phyloP scores from a whole-genome alignment of 176 grass and related monocot genomes.

The Tuctoria greenei region DNA sequence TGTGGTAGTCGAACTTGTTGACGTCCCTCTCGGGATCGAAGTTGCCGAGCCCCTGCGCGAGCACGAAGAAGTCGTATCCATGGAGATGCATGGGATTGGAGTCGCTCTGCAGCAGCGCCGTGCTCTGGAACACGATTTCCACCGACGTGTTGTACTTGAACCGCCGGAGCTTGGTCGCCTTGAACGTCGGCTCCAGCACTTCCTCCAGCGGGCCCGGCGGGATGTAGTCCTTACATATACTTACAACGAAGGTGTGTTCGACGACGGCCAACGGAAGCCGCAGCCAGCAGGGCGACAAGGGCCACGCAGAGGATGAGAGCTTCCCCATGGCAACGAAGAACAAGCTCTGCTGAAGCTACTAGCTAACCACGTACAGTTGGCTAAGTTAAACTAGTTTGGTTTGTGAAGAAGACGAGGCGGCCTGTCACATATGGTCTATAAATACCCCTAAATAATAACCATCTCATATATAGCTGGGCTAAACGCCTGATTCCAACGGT shows the following conservation, averaged over 20 bases:
- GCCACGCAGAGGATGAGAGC: neutral
- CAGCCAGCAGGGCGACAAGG: neutral
- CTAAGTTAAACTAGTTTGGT: too few relatives aligned
- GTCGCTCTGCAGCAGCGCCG: slow-evolving; percentile 48
- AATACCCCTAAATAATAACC: too few relatives aligned
- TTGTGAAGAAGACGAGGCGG: too few relatives aligned
- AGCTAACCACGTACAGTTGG: too few relatives aligned
- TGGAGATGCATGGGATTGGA: slow-evolving; percentile 76
- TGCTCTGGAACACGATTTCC: slow-evolving; percentile 71
- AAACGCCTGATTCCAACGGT: too few relatives aligned
- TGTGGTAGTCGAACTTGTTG: slow-evolving; percentile 52
- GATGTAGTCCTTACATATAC: neutral
- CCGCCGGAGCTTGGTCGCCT: slow-evolving; percentile 43
- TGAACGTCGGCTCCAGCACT: slow-evolving; percentile 26
- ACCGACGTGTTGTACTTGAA: slow-evolving; percentile 41
- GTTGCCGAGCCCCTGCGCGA: slow-evolving; percentile 51
- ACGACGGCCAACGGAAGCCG: neutral
- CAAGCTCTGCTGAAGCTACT: too few relatives aligned
- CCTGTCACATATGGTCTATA: too few relatives aligned
- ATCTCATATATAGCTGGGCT: too few relatives aligned
- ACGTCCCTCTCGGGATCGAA: slow-evolving; percentile 49
- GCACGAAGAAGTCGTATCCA: slow-evolving; percentile 55
- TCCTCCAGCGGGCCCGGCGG: neutral
- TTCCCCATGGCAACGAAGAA: neutral
- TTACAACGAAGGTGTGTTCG: slow-evolving; percentile 35